phyloP scores from a whole-genome alignment of 768 basidiomycete genomes.

The Hysterangium stoloniferum region DNA sequence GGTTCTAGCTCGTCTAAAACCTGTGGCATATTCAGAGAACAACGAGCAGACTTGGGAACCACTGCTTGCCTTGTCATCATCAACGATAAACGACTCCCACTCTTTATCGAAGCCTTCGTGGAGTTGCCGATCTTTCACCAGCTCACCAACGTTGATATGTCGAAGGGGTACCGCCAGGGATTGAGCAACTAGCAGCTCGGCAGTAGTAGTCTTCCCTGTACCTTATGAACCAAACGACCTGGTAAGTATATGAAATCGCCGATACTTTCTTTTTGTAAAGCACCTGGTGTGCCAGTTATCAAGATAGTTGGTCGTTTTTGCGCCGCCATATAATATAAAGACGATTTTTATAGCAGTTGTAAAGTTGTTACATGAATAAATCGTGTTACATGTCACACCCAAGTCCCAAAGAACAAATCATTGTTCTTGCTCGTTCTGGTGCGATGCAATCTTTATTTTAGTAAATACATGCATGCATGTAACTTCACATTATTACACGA shows the following conservation, averaged over 20 bases:
- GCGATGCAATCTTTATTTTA: no score
- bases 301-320: slow-evolving; percentile 57
- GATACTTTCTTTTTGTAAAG: slow-evolving; percentile 45
- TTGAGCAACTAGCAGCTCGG: slow-evolving; percentile 69
- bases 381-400: no score
- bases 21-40: slow-evolving; percentile 36
- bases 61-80: slow-evolving; percentile 86
- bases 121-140: slow-evolving; percentile 75
- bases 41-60: no score
- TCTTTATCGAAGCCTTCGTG: slow-evolving; percentile 87
- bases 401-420: no score
- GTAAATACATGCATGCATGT: no score
- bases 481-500: no score
- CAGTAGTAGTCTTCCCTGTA: slow-evolving; percentile 80
- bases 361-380: no score
- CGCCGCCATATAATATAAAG: slow-evolving; percentile 8
- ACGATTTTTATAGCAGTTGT: no score
- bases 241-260: neutral
- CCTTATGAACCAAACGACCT: neutral
- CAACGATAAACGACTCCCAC: slow-evolving; percentile 90
- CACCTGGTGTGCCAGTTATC: slow-evolving; percentile 90
- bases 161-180: slow-evolving; percentile 60
- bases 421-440: no score
- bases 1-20: slow-evolving; percentile 84
- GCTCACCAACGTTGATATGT: slow-evolving; percentile 87